Evolutionary conservation across 148 eudicot species (phyloP), one percentile per base, ranked within the genome.

Genomic region (Drosera capensis): DNA sequence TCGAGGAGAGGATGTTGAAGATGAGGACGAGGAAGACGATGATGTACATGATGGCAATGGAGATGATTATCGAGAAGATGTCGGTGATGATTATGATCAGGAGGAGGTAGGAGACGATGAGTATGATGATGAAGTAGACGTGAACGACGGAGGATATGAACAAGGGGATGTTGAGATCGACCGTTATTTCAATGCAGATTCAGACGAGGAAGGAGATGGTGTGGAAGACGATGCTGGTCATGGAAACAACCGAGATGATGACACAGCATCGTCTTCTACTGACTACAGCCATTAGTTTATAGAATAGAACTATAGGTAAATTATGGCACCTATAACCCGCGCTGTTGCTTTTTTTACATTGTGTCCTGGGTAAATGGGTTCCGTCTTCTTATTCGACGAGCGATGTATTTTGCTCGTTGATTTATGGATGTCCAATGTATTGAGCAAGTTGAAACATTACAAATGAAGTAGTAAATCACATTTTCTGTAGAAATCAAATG

Each of bases 211-310:
- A 11, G 38, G 4, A 14, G 70, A 64, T 23, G 58, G 40, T 8
- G 49, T 48, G 11, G 62, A 46, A 23, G 52, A 63, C 8, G 73
- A 55, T 0, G 59, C 20, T 45, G 21, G 45, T 40, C 45, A 24
- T 18, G 59, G 50, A 6, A 58, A 25, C 20, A 35, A 49, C 14
- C 57, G 54, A 41, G 74, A 51, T 38, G 75, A 66, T 16, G 59
- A 54, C 15, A 59, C 77, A 0, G 78, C 59, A 25, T 66, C 72
- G 7, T 63, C 23, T 49, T 74, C 81, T 28, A 67, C 64, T 38
- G 94, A 78, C 35, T 74, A 72, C 43, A 78, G 82, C 58, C 79
- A 71, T 52, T 34, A 34, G 38, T 15, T 28, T 34, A 34, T 13
- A 11, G 3, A 13, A 34, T 34, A 34, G 38, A 34, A 34, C 38